Conservation (phyloP, 768 basidiomycete species). For the Arthromyces matolae region DNA sequence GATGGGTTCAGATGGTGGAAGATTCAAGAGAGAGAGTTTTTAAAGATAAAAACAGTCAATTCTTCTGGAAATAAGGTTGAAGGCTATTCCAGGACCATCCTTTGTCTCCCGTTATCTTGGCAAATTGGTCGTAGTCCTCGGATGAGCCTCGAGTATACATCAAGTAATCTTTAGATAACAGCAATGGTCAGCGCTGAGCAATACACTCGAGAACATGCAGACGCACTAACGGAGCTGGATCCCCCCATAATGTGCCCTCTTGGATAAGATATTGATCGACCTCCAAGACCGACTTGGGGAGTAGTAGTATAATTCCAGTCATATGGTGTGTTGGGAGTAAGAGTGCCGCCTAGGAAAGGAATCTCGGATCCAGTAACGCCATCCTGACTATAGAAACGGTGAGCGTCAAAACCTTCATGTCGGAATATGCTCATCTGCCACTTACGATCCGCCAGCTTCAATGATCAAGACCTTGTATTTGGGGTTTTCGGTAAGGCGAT, state of each 20-base stretch:
- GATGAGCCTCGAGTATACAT: conserved; percentile 15
- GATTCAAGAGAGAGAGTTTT: too few relatives aligned
- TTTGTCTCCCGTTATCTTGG: conserved; percentile 12
- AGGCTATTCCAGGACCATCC: conserved; percentile 29
- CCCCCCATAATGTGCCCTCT: conserved; percentile 29
- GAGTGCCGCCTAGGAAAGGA: conserved; percentile 10
- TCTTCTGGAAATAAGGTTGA: conserved; percentile 27
- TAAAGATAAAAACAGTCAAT: conserved; percentile 26
- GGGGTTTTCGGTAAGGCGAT: conserved; percentile 35
- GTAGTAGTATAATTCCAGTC: conserved; percentile 27
- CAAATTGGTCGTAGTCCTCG: conserved; percentile 15
- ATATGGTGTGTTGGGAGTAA: conserved; percentile 11
- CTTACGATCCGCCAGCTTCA: conserved; percentile 31
- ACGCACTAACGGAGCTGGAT: conserved; percentile 26
- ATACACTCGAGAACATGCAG: neutral
- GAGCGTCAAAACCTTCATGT: neutral
- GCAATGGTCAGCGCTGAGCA: neutral
- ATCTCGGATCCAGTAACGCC: conserved; percentile 9
- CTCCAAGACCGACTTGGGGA: conserved; percentile 22
- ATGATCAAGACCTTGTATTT: conserved; percentile 37
- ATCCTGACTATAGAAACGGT: conserved; percentile 1
- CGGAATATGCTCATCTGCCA: neutral
- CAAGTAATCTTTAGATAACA: conserved; percentile 12
- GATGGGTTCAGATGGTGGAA: too few relatives aligned
- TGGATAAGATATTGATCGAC: conserved; percentile 20